A percentile compares a stretch with the other conserved stretches of the same genome.
Conservation (phyloP, 2,329 filamentous ascomycete genomes). For the Fusarium penzigii region DNA sequence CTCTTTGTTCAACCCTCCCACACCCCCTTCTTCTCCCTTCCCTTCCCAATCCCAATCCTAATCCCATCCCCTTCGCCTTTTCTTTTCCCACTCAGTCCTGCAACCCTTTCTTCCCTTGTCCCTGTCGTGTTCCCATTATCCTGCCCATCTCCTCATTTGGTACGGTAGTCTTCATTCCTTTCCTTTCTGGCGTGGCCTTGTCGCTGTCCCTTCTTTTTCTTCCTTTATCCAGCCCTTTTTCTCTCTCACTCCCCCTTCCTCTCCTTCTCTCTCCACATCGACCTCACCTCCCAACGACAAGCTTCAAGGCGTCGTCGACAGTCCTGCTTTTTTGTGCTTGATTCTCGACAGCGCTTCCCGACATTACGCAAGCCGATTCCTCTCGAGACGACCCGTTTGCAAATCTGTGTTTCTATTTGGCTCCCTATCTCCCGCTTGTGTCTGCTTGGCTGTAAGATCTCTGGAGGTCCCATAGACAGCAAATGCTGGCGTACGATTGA, state of each 20-base stretch:
- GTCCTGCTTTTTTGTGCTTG: slow-evolving; percentile 17
- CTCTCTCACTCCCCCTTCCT: slow-evolving; percentile 27
- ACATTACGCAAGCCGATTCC: slow-evolving; percentile 23
- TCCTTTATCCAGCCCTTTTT: slow-evolving; percentile 31
- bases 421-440: slow-evolving; percentile 22
- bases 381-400: slow-evolving; percentile 22
- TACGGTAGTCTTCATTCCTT: slow-evolving; percentile 28
- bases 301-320: slow-evolving; percentile 36
- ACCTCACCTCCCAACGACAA: slow-evolving; percentile 34
- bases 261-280: slow-evolving; percentile 29
- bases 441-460: slow-evolving; percentile 30
- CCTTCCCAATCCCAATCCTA: no score
- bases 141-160: slow-evolving; percentile 31
- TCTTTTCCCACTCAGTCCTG: slow-evolving; percentile 16
- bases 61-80: slow-evolving; percentile 16
- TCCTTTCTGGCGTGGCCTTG: slow-evolving; percentile 31
- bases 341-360: slow-evolving; percentile 34
- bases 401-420: not conserved
- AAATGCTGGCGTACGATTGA: slow-evolving; percentile 36
- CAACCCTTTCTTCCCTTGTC: slow-evolving; percentile 28
- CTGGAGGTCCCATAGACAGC: slow-evolving; percentile 33
- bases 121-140: slow-evolving; percentile 37
- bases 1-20: slow-evolving; percentile 6
- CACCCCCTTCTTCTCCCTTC: slow-evolving; percentile 7
- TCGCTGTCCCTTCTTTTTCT: slow-evolving; percentile 33